Percentiles rank a stretch among this genome's conserved stretches.
These are phyloP conservation scores for Cladosporium velox DNA, from an alignment of 2,329 filamentous ascomycete genomes.

Conservation along the genomic window DNA sequence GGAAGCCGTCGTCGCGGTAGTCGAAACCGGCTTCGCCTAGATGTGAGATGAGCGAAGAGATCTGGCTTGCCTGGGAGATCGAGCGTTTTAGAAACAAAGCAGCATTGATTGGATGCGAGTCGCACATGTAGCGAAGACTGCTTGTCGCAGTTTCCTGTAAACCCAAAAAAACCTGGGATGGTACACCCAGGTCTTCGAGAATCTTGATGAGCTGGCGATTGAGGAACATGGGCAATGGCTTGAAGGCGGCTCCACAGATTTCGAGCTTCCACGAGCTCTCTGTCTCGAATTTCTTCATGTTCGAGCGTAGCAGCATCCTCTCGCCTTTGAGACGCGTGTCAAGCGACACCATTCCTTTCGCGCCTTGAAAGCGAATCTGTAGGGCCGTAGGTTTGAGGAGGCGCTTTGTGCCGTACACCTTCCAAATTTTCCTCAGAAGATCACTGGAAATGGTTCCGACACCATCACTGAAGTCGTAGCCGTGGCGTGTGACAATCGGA, in stretches of 20 bases:
- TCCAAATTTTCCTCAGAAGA: constrained; percentile 63
- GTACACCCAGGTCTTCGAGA: constrained; percentile 72
- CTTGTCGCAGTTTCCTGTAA: constrained; percentile 66
- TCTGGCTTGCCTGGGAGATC: constrained; percentile 61
- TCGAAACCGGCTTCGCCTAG: constrained; percentile 61
- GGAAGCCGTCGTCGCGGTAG: constrained; percentile 68
- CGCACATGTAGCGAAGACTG: constrained; percentile 61
- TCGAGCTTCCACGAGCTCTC: constrained; percentile 59
- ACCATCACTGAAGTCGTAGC: constrained; percentile 73
- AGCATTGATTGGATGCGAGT: constrained; percentile 59
- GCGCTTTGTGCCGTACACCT: constrained; percentile 50
- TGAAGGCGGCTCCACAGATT: constrained; percentile 70
- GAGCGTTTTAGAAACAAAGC: constrained; percentile 63
- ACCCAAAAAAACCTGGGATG: constrained; percentile 59
- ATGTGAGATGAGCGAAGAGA: constrained; percentile 64
- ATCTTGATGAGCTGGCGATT: constrained; percentile 86
- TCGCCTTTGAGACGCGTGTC: constrained; percentile 63
- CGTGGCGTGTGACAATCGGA: constrained; percentile 56
- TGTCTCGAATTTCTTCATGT: constrained; percentile 78
- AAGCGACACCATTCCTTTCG: constrained; percentile 76
- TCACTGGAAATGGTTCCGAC: constrained; percentile 70
- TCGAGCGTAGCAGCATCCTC: constrained; percentile 63
- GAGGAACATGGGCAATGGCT: constrained; percentile 67
- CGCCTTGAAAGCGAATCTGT: constrained; percentile 72
- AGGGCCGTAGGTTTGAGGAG: constrained; percentile 62